These are phyloP conservation scores for Penicillium sp. DNA, from an alignment of 2,329 filamentous ascomycete species.

Conservation along the genomic window DNA sequence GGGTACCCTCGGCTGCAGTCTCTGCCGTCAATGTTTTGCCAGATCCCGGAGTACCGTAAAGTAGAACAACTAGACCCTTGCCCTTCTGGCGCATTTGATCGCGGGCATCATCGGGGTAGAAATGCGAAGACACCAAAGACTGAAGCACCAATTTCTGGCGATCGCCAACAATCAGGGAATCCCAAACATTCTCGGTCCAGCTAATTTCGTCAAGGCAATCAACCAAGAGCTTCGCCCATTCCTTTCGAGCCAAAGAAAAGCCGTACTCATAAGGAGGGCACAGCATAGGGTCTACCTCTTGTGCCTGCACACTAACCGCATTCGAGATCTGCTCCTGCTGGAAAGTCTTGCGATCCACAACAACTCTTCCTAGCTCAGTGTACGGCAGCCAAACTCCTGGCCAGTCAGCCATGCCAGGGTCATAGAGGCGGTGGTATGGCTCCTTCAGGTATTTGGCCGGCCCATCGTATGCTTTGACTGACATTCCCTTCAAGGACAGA, in stretches of 20 bases:
- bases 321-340: conserved; percentile 15
- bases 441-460: conserved; percentile 13
- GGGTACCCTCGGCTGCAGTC: not conserved
- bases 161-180: conserved; percentile 13
- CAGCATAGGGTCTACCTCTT: conserved; percentile 8
- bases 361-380: conserved; percentile 12
- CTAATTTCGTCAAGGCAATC: not conserved
- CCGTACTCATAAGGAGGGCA: conserved; percentile 14
- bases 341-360: conserved; percentile 12
- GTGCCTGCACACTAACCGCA: conserved; percentile 3
- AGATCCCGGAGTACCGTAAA: conserved; percentile 13
- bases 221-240: conserved; percentile 8
- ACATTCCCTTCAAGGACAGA: not conserved
- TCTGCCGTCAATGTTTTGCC: conserved; percentile 14
- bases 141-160: conserved; percentile 5
- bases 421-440: conserved; percentile 4
- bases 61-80: conserved; percentile 10
- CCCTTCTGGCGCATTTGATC: conserved; percentile 14
- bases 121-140: conserved; percentile 11
- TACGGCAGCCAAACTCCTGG: conserved; percentile 12
- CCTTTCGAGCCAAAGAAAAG: conserved; percentile 13
- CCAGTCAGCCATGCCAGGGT: conserved; percentile 10
- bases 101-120: conserved; percentile 7
- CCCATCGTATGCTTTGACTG: conserved; percentile 7
- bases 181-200: conserved; percentile 12